These are phyloP conservation scores for Mucor circinelloides DNA, from an alignment of 371 early-diverging fungal genomes.

Conservation along the genomic window DNA sequence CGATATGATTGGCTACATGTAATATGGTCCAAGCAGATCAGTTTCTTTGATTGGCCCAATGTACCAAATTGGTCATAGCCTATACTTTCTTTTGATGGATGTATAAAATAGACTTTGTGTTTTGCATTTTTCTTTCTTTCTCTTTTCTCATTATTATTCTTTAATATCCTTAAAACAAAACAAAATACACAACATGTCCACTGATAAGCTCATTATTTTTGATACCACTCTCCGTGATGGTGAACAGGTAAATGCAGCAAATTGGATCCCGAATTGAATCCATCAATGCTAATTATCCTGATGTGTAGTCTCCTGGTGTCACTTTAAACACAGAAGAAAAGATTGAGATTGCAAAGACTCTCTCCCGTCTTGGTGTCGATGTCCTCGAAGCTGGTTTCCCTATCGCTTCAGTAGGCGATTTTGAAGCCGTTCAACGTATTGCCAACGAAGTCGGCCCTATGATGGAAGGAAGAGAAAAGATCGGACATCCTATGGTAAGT, in stretches of 20 bases:
- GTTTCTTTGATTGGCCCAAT: conserved; percentile 15
- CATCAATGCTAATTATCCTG: background rate
- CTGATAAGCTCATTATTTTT: conserved; percentile 85
- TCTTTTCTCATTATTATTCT: background rate
- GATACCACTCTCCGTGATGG: conserved; percentile 96
- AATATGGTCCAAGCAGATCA: conserved; percentile 1
- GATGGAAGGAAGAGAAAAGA: conserved; percentile 78
- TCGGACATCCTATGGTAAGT: conserved; percentile 84
- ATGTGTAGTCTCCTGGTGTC: conserved; percentile 88
- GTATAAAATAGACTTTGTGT: background rate
- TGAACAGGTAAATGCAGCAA: conserved; percentile 73
- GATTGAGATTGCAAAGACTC: conserved; percentile 89
- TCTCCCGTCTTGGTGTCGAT: conserved; percentile 92
- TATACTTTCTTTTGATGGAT: conserved; percentile 6
- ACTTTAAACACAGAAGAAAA: conserved; percentile 92
- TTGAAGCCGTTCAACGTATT: conserved; percentile 92
- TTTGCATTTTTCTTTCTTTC: background rate
- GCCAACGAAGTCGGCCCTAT: conserved; percentile 89
- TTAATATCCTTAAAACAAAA: background rate
- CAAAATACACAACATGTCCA: conserved; percentile 1
- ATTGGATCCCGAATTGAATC: background rate
- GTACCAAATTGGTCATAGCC: conserved; percentile 22
- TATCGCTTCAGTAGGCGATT: conserved; percentile 91
- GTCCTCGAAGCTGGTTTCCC: conserved; percentile 96
- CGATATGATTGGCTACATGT: conserved; percentile 3